Evolutionary conservation across 2,329 filamentous ascomycete species (phyloP), one percentile per base, ranked within the genome.

Genomic region (Fusarium algeriense): DNA sequence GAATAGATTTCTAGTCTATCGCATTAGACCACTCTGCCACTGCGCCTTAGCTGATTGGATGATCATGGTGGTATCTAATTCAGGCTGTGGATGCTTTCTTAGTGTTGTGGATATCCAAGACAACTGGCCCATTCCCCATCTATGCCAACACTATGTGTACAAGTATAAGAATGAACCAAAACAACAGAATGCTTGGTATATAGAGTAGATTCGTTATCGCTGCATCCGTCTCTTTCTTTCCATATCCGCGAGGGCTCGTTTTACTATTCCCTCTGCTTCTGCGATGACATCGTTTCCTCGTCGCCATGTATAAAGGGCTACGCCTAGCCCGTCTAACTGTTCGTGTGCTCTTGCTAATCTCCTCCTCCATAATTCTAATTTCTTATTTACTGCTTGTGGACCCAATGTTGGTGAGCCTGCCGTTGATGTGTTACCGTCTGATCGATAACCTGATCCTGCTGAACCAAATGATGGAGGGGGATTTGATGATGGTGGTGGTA

Each of bases 241-340:
- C 79, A 87, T 81, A 38, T 85, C 82, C 61, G 76, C 80, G 75
- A 89, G 74, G 34, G 86, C 86, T 66, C 86, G 83, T 78, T 86
- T 85, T 6, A 94, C 88, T 63, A 94, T 85, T 17, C 85, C 87
- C 57, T 90, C 84, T 5, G 91, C 90, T 79, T 93, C 91, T 2
- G 84, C 84, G 60, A 89, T 84, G 11, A 93, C 91, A 81, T 96
- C 93, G 32, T 85, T 84, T 0, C 93, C 93, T 14, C 86, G 87
- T 44, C 91, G 85, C 93, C 93, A 96, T 23, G 88, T 93, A 69
- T 92, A 89, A 38, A 96, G 78, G 70, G 86, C 82, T 2, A 96
- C 91, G 7, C 91, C 91, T 41, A 90, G 83, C 8, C 84, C 82
- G n/a, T 88, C 87, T 13, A 95, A 84, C 41, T 83, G 80, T 34